Conservation (phyloP, 768 basidiomycete species). For the Gautieria morchelliformis region DNA sequence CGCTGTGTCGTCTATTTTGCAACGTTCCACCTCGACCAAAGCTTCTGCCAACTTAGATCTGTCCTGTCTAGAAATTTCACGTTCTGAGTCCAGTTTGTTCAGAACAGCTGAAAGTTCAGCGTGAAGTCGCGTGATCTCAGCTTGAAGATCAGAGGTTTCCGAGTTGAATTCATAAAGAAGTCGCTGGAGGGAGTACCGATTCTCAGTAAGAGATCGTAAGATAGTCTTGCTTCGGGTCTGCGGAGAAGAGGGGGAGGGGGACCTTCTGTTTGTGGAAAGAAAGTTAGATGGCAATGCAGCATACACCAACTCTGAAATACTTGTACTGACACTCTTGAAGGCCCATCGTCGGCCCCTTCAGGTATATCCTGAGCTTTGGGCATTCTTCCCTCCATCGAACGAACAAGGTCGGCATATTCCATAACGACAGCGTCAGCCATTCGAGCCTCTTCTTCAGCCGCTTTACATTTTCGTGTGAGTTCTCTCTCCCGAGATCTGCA, state of each 20-base stretch:
- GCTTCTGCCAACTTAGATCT: conserved; percentile 36
- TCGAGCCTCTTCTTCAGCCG: conserved; percentile 44
- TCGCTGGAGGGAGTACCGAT: conserved; percentile 37
- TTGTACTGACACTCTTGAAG: too few species aligned
- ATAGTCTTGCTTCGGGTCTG: conserved; percentile 12
- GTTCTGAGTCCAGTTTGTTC: conserved; percentile 37
- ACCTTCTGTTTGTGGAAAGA: not conserved
- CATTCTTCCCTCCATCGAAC: conserved; percentile 45
- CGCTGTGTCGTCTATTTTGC: conserved; percentile 56
- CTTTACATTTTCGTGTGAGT: conserved; percentile 34
- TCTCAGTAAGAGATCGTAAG: conserved; percentile 34
- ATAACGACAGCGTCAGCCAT: conserved; percentile 57
- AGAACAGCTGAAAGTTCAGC: conserved; percentile 34
- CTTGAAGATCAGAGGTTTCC: conserved; percentile 37
- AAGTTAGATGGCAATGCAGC: not conserved
- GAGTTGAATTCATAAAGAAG: conserved; percentile 40
- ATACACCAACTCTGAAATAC: too few species aligned
- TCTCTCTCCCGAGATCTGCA: conserved; percentile 38
- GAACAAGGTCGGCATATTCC: conserved; percentile 70
- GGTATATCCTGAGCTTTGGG: not conserved
- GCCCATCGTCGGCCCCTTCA: too few species aligned
- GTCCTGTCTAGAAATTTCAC: conserved; percentile 31
- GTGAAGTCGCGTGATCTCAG: conserved; percentile 32
- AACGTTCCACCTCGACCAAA: conserved; percentile 43
- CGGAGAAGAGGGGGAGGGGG: not conserved